Conservation (phyloP, 1,139 yeast species). For the Yarrowia galli region DNA sequence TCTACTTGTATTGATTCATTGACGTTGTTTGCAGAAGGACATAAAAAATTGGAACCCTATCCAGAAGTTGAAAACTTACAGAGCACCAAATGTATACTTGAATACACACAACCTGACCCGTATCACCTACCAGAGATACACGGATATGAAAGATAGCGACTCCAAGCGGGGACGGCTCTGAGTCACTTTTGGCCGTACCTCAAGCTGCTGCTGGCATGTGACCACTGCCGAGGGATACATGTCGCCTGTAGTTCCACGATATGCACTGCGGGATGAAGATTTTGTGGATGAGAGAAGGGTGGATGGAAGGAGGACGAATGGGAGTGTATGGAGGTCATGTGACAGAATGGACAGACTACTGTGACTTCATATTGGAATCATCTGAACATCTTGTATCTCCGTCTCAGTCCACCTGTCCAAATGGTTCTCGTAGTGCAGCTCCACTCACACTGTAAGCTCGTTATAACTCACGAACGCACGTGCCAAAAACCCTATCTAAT, state of each 20-base stretch:
- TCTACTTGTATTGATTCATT: neutral
- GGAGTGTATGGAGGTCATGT: no score
- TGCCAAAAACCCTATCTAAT: conserved; percentile 31
- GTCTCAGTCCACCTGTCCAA: no score
- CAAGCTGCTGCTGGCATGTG: conserved; percentile 17
- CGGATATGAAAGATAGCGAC: neutral
- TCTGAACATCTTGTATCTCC: no score
- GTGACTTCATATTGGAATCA: no score
- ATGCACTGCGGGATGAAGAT: neutral
- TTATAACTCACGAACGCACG: conserved; percentile 2
- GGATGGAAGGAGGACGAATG: no score
- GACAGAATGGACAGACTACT: no score
- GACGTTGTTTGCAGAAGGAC: neutral
- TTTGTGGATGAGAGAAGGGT: no score
- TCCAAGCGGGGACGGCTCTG: conserved; percentile 17
- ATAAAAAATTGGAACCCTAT: conserved; percentile 5
- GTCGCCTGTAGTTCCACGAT: neutral
- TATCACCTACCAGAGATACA: neutral
- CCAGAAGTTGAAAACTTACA: conserved; percentile 3
- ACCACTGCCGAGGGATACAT: conserved; percentile 28
- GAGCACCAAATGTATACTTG: neutral
- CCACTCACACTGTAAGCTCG: neutral
- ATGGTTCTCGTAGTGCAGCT: no score
- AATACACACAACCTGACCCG: neutral
- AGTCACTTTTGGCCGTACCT: conserved; percentile 18